These are phyloP conservation scores for Penicillium palitans DNA, from an alignment of 2,329 filamentous ascomycete species.

Conservation along the genomic window DNA sequence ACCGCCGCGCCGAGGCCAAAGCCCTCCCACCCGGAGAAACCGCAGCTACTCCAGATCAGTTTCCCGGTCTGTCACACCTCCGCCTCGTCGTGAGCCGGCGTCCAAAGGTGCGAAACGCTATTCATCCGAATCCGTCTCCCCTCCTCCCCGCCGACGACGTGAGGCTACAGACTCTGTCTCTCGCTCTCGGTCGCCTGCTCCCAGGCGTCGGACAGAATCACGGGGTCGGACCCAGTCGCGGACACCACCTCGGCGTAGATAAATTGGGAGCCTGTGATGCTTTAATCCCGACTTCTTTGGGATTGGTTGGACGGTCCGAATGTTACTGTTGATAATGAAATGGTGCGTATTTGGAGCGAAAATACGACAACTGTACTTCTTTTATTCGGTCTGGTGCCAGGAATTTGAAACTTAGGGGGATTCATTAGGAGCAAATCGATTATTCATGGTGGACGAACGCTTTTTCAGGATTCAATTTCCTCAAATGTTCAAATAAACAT, in stretches of 20 bases:
- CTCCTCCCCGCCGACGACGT: conserved; percentile 30
- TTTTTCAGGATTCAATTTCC: background rate
- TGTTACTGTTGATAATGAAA: conserved; percentile 9
- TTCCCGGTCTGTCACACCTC: conserved; percentile 31
- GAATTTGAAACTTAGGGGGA: background rate
- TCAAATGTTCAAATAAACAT: background rate
- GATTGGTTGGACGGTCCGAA: background rate
- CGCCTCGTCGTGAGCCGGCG: conserved; percentile 19
- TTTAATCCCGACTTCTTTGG: background rate
- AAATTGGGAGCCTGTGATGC: background rate
- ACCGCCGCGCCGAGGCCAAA: conserved; percentile 25
- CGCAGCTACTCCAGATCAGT: conserved; percentile 36
- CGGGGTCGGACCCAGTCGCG: conserved; percentile 28
- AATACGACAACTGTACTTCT: conserved; percentile 2
- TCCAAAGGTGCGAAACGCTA: conserved; percentile 21
- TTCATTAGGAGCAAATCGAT: background rate
- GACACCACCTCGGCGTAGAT: conserved; percentile 25
- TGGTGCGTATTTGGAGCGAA: conserved; percentile 1
- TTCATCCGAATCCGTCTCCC: conserved; percentile 30
- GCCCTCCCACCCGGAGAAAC: conserved; percentile 19
- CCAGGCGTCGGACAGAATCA: conserved; percentile 22
- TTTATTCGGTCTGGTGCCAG: conserved; percentile 3
- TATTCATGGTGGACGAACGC: background rate
- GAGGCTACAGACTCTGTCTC: conserved; percentile 24
- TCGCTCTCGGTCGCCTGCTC: conserved; percentile 26